phyloP scores from a whole-genome alignment of 495 filamentous ascomycete genomes.

The Aspergillus affinis region DNA sequence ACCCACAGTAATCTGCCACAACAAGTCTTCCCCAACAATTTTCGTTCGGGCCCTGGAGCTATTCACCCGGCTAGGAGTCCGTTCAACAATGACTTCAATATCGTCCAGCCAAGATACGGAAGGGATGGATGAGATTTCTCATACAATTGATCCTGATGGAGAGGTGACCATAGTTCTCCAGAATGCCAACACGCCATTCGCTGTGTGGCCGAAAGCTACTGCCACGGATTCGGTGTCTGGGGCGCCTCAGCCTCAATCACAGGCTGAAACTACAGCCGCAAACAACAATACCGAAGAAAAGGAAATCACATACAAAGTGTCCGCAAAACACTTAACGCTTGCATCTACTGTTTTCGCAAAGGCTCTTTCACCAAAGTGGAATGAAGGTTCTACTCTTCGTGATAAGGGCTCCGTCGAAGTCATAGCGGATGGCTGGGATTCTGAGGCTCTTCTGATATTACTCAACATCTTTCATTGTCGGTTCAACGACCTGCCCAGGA shows the following conservation, averaged over 20 bases:
- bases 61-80: no score
- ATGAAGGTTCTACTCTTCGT: slow-evolving; percentile 30
- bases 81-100: no score
- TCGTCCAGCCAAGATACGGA: no score
- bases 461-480: slow-evolving; percentile 53
- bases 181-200: slow-evolving; percentile 18
- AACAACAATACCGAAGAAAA: background rate
- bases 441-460: slow-evolving; percentile 47
- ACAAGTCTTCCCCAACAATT: no score
- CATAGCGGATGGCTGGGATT: slow-evolving; percentile 37
- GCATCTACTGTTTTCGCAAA: slow-evolving; percentile 50
- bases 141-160: slow-evolving; percentile 22
- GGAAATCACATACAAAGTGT: slow-evolving; percentile 38
- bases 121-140: slow-evolving; percentile 9
- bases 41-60: no score
- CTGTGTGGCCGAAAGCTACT: slow-evolving; percentile 9
- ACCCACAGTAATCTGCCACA: no score
- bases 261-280: background rate
- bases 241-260: no score
- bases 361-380: slow-evolving; percentile 33
- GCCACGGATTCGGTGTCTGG: background rate
- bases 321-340: slow-evolving; percentile 52
- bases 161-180: slow-evolving; percentile 18
- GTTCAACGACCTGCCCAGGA: slow-evolving; percentile 37
- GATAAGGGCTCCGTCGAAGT: slow-evolving; percentile 47